These are phyloP conservation scores for Nissolia schottii DNA, from an alignment of 306 rosid genomes.

Conservation along the genomic window DNA sequence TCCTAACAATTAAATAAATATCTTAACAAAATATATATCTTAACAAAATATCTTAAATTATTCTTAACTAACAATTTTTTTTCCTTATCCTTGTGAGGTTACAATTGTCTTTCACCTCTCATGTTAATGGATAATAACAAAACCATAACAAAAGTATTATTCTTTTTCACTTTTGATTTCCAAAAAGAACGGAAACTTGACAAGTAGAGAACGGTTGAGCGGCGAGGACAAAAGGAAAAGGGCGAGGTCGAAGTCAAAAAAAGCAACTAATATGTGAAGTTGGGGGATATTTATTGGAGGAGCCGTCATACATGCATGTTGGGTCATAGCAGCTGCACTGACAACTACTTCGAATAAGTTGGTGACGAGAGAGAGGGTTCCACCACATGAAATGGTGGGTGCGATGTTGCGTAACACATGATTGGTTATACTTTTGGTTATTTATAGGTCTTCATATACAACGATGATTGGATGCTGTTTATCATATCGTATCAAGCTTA, in stretches of 20 bases:
- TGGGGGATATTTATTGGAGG: not conserved
- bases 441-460: not conserved
- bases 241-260: not conserved
- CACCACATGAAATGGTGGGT: constrained; percentile 23
- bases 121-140: not conserved
- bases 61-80: too few relatives aligned
- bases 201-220: not conserved
- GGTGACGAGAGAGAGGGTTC: constrained; percentile 14
- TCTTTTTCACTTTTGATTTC: not conserved
- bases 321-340: constrained; percentile 15
- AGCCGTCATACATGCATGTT: not conserved
- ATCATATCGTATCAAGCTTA: constrained; percentile 1
- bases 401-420: constrained; percentile 1
- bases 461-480: constrained; percentile 16
- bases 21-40: too few relatives aligned
- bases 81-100: too few relatives aligned
- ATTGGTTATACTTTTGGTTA: constrained; percentile 12
- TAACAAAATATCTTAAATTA: too few relatives aligned
- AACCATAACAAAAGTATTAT: not conserved
- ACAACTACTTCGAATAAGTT: constrained; percentile 16
- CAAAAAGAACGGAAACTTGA: not conserved
- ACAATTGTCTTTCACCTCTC: too few relatives aligned
- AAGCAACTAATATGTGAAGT: constrained; percentile 1
- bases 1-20: too few relatives aligned
- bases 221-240: not conserved